phyloP scores from a whole-genome alignment of 2,329 filamentous ascomycete genomes.

The Calonectria hawksworthii region DNA sequence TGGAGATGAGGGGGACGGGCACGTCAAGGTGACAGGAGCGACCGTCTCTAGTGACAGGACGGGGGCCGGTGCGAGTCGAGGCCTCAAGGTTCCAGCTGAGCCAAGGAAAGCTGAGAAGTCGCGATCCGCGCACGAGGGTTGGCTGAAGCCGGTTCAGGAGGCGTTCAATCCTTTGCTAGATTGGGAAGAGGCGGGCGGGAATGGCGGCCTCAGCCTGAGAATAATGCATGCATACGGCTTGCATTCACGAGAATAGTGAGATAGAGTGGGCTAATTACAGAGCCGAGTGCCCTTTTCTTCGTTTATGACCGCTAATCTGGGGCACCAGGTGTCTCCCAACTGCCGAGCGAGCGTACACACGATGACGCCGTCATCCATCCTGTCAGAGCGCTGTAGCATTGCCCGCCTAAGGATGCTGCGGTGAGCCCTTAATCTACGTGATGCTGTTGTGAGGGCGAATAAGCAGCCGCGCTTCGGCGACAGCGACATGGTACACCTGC shows the following conservation, averaged over 20 bases:
- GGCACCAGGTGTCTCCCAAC: neutral
- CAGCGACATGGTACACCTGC: neutral
- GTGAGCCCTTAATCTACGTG: slow-evolving; percentile 26
- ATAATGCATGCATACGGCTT: slow-evolving; percentile 4
- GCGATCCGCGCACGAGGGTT: slow-evolving; percentile 28
- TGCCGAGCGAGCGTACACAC: neutral
- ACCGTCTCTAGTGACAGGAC: slow-evolving; percentile 8
- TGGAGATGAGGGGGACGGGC: neutral
- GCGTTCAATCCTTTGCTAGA: slow-evolving; percentile 29
- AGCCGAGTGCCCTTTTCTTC: neutral
- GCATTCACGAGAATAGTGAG: neutral
- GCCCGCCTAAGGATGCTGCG: neutral
- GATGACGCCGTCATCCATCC: neutral
- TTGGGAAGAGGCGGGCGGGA: slow-evolving; percentile 10
- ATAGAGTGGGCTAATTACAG: slow-evolving; percentile 3
- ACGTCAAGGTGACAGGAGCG: neutral
- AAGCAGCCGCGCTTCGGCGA: neutral
- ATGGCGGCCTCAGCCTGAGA: neutral
- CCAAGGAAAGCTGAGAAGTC: slow-evolving; percentile 21
- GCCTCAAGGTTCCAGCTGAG: slow-evolving; percentile 13
- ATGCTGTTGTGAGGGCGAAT: slow-evolving; percentile 27
- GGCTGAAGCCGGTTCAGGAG: slow-evolving; percentile 18
- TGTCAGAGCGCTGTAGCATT: neutral
- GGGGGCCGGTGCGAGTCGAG: slow-evolving; percentile 19
- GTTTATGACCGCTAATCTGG: neutral